Evolutionary conservation across 1,284 basidiomycete genomes (phyloP).

Genomic region (Psilocybe mexicana): DNA sequence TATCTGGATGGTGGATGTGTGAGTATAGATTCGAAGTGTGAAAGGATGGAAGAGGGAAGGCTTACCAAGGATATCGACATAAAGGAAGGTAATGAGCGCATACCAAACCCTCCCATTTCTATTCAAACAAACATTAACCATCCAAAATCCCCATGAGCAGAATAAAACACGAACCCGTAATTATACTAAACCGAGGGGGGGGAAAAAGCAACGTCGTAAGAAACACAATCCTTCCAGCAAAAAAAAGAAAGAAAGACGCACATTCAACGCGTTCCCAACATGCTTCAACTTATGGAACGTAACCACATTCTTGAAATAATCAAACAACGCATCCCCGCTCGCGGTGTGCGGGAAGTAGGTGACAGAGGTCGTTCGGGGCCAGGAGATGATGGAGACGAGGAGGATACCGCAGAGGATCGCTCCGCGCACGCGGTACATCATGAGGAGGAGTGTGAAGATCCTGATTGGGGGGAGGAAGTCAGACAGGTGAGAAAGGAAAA

Average conservation of each 20-base stretch:
- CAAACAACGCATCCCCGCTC: slow-evolving; percentile 72
- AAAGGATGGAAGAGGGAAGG: neutral
- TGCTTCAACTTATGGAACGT: slow-evolving; percentile 68
- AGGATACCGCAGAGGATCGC: slow-evolving; percentile 85
- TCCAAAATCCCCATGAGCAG: neutral
- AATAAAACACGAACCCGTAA: slow-evolving; percentile 35
- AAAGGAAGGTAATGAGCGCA: slow-evolving; percentile 85
- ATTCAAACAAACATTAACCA: slow-evolving; percentile 21
- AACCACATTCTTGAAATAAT: slow-evolving; percentile 88
- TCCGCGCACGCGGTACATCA: slow-evolving; percentile 86
- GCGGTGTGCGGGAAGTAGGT: slow-evolving; percentile 81
- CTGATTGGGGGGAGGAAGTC: slow-evolving; percentile 26
- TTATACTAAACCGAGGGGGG: slow-evolving; percentile 40
- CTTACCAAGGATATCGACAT: slow-evolving; percentile 82
- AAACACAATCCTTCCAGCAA: neutral
- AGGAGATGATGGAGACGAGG: slow-evolving; percentile 85
- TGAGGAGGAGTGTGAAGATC: slow-evolving; percentile 74
- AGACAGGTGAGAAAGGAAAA: slow-evolving; percentile 1
- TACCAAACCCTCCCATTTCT: slow-evolving; percentile 82
- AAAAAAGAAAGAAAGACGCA: slow-evolving; percentile 36
- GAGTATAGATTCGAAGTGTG: neutral
- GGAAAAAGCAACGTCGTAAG: too few species aligned
- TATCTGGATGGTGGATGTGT: slow-evolving; percentile 30
- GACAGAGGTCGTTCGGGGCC: slow-evolving; percentile 80
- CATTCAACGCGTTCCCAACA: slow-evolving; percentile 65